These are phyloP conservation scores for Aspergillus ustus DNA, from an alignment of 2,329 filamentous ascomycete genomes.

Conservation along the genomic window DNA sequence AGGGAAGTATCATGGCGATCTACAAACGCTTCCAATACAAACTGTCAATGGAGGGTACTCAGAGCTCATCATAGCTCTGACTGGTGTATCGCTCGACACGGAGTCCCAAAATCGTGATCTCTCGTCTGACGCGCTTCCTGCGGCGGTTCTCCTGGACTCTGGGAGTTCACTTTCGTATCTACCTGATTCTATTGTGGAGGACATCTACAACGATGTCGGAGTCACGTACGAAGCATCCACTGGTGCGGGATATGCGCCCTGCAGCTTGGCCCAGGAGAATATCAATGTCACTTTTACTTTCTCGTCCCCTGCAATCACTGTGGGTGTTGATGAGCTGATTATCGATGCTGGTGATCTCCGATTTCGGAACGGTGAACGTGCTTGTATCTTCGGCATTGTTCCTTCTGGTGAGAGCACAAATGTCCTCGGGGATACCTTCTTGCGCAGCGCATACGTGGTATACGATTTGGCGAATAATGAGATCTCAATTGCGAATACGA, in stretches of 20 bases:
- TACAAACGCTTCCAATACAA: slow-evolving; percentile 72
- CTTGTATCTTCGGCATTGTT: slow-evolving; percentile 56
- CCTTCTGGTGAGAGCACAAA: slow-evolving; percentile 53
- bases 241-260: slow-evolving; percentile 59
- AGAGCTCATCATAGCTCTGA: slow-evolving; percentile 73
- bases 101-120: slow-evolving; percentile 27
- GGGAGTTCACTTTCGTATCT: slow-evolving; percentile 46
- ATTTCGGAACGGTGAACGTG: slow-evolving; percentile 39
- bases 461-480: slow-evolving; percentile 65
- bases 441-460: slow-evolving; percentile 66
- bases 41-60: slow-evolving; percentile 54
- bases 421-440: slow-evolving; percentile 66
- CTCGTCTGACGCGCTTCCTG: slow-evolving; percentile 46
- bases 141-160: slow-evolving; percentile 46
- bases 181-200: slow-evolving; percentile 38
- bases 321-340: slow-evolving; percentile 61
- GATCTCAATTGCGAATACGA: slow-evolving; percentile 64
- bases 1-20: slow-evolving; percentile 64
- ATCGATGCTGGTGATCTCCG: slow-evolving; percentile 52
- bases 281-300: slow-evolving; percentile 63
- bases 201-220: slow-evolving; percentile 62
- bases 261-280: slow-evolving; percentile 53
- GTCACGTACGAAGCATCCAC: slow-evolving; percentile 63
- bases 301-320: slow-evolving; percentile 58
- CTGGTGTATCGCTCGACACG: slow-evolving; percentile 54